Conservation (phyloP, 768 basidiomycete species). For the Artomyces pyxidatus region DNA sequence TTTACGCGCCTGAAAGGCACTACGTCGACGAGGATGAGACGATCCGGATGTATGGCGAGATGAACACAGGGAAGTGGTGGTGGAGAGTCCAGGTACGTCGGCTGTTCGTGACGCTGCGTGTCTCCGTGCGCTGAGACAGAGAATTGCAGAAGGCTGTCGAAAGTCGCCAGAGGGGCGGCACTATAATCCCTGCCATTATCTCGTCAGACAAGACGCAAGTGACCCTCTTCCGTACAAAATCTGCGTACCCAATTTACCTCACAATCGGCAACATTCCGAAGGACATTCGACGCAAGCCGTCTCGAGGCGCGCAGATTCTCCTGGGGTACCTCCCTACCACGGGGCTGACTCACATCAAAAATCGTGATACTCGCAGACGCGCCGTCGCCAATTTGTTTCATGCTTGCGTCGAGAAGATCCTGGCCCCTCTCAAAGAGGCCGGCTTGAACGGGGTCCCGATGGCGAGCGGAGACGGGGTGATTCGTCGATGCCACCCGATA, state of each 20-base stretch:
- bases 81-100: slow-evolving; percentile 19
- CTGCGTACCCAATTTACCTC: slow-evolving; percentile 20
- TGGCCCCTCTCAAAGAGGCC: slow-evolving; percentile 10
- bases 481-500: slow-evolving; percentile 18
- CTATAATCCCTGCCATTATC: slow-evolving; percentile 17
- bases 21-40: background rate
- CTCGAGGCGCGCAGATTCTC: slow-evolving; percentile 18
- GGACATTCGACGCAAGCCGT: slow-evolving; percentile 20
- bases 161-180: background rate
- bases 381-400: slow-evolving; percentile 20
- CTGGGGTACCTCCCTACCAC: slow-evolving; percentile 21
- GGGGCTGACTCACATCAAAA: slow-evolving; percentile 13
- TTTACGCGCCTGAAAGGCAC: background rate
- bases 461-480: slow-evolving; percentile 16
- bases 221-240: slow-evolving; percentile 16
- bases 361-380: slow-evolving; percentile 15
- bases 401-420: slow-evolving; percentile 12
- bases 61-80: slow-evolving; percentile 22
- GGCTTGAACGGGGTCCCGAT: slow-evolving; percentile 13
- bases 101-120: no score
- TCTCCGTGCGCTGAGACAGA: no score
- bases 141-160: background rate
- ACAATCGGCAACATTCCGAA: slow-evolving; percentile 23
- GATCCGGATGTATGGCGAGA: slow-evolving; percentile 14
- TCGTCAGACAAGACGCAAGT: slow-evolving; percentile 20